Base-by-base conservation (phyloP, 768 basidiomycete species). In the Boletus speciosus region DNA sequence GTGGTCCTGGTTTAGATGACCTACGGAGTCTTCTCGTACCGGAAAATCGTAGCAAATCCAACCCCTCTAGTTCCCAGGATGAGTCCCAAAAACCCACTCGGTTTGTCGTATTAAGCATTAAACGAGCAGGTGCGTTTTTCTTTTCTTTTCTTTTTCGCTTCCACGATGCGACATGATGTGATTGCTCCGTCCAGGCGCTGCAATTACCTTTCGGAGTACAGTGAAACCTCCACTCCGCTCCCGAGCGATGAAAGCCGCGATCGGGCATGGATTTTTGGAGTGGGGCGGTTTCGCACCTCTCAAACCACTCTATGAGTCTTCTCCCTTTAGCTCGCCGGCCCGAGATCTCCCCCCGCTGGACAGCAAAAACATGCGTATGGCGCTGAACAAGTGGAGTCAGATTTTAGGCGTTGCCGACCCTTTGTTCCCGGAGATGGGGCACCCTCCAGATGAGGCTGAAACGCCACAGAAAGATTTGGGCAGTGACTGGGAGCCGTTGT, bases 1-100 rank as follows among this genome's bases (percentile, higher is more conserved):
- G 75, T 8, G 74, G 74, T 40, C 61, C 62, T 14, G 68, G 72
- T 10, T 52, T 74, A 44, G 61, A 62, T 29, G 72, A 74, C 45
- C 45, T 76, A 1, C 58, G 58, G 31, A 50, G 44, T 23, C 63
- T 75, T 25, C 59, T 76, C 11, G 50, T 52, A n/a, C 58, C 61
- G 11, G 52, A 52, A 35, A 37, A 61, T 21, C 55, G 45, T 12
- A 39, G 27, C 25, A 16, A 51, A 15, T n/a, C 46, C 31, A 14
- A 14, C 0, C 19, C 48, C 7, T 43, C 59, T 27, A 16, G 4
- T 45, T 59, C 41, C 16, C 42, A 56, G 37, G 51, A 56, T 34
- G 54, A 49, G 12, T 15, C 48, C 21, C n/a, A 4, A 5, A 25
- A 34, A 19, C 34, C 47, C 2, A 25, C 40, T 58, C 64, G 65